These are phyloP conservation scores for Aspergillus sojae DNA, from an alignment of 2,329 filamentous ascomycete genomes.

Conservation along the genomic window DNA sequence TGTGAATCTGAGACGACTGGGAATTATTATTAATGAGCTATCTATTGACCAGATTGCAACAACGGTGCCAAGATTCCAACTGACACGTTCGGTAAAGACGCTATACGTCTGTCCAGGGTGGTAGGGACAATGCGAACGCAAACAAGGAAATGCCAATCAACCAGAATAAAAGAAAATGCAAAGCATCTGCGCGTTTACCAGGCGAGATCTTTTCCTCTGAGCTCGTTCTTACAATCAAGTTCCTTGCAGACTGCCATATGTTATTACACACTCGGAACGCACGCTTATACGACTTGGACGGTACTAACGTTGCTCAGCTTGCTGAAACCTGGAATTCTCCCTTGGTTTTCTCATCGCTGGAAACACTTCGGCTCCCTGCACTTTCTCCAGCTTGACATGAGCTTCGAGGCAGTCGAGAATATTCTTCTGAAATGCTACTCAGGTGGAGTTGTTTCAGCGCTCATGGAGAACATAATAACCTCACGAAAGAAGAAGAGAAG, in stretches of 20 bases:
- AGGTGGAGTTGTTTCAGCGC: neutral
- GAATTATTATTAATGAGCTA: neutral
- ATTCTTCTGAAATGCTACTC: constrained; percentile 6
- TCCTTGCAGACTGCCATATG: constrained; percentile 24
- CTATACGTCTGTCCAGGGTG: neutral
- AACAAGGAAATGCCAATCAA: neutral
- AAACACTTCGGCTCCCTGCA: constrained; percentile 21
- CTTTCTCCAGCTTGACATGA: constrained; percentile 29
- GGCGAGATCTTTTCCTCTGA: constrained; percentile 11
- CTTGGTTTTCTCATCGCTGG: constrained; percentile 31
- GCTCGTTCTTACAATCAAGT: constrained; percentile 17
- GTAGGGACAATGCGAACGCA: neutral
- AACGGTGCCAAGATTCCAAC: constrained; percentile 2
- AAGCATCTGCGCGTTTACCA: constrained; percentile 13
- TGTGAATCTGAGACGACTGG: neutral
- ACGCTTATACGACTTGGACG: neutral
- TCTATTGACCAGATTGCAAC: constrained; percentile 11
- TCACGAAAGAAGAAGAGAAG: neutral
- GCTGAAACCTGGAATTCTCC: constrained; percentile 28
- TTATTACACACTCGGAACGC: constrained; percentile 1
- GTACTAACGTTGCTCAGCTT: constrained; percentile 31
- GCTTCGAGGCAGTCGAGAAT: constrained; percentile 25
- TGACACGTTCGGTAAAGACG: neutral
- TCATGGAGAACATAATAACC: neutral
- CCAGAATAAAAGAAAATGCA: neutral